Conservation (phyloP, 2,329 filamentous ascomycete species). For the Ascochyta koolunga region DNA sequence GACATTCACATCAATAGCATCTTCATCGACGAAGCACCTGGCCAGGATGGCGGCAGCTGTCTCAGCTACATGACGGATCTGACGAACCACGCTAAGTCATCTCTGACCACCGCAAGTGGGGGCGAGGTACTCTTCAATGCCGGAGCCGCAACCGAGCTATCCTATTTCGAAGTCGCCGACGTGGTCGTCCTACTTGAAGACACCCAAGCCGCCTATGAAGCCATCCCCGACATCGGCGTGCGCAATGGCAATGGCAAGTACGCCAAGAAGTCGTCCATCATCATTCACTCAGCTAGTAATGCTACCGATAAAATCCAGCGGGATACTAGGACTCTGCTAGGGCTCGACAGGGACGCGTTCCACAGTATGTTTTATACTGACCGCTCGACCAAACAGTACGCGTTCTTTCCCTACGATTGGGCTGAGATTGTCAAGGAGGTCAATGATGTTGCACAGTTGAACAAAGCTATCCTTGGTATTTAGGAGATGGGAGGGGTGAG, state of each 20-base stretch:
- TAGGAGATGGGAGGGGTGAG: not conserved
- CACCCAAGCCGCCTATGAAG: constrained; percentile 1
- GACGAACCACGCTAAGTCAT: constrained; percentile 5
- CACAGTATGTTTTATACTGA: constrained; percentile 18
- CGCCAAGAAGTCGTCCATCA: constrained; percentile 7
- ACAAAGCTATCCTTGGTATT: constrained; percentile 10
- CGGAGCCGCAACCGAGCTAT: constrained; percentile 5
- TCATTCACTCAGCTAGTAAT: constrained; percentile 13
- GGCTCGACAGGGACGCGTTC: constrained; percentile 8
- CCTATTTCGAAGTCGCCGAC: constrained; percentile 14
- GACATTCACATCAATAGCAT: constrained; percentile 16
- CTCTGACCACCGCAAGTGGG: constrained; percentile 6
- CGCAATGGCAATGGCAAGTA: constrained; percentile 15
- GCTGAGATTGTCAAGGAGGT: constrained; percentile 15
- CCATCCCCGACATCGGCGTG: constrained; percentile 11
- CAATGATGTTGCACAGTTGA: constrained; percentile 14
- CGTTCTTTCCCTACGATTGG: constrained; percentile 15
- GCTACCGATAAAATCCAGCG: constrained; percentile 7
- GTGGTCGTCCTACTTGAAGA: constrained; percentile 8
- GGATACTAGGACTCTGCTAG: constrained; percentile 9
- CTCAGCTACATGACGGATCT: constrained; percentile 15
- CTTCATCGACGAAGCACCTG: constrained; percentile 16
- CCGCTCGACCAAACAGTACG: constrained; percentile 8
- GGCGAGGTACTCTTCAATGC: constrained; percentile 16
- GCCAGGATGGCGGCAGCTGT: constrained; percentile 6